A percentile compares a stretch with the other conserved stretches of the same genome.
These are phyloP conservation scores for Tuber calosporum DNA, from an alignment of 495 filamentous ascomycete species.

Conservation along the genomic window DNA sequence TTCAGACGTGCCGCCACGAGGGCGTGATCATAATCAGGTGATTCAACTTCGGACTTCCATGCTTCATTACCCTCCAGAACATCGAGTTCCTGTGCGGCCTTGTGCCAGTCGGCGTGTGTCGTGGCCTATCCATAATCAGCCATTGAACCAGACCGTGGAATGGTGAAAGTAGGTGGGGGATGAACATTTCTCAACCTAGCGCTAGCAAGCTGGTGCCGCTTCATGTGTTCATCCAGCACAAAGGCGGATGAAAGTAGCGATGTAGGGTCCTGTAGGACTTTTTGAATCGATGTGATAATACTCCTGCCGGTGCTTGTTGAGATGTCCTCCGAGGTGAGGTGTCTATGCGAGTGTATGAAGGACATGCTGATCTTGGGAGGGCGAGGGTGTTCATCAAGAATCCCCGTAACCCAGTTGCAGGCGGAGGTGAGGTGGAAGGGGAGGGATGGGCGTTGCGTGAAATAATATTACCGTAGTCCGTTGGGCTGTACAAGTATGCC, in stretches of 20 bases:
- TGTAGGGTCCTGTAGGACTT: constrained; percentile 23
- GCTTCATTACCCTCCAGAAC: constrained; percentile 67
- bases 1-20: constrained; percentile 62
- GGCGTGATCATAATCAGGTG: constrained; percentile 60
- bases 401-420: neutral
- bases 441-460: neutral
- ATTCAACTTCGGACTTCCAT: constrained; percentile 68
- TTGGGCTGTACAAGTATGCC: neutral
- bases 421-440: neutral
- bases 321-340: neutral
- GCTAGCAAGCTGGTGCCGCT: constrained; percentile 29
- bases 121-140: constrained; percentile 48
- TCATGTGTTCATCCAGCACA: constrained; percentile 24
- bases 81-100: constrained; percentile 70
- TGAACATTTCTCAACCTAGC: constrained; percentile 29
- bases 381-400: neutral
- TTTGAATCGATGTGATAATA: constrained; percentile 22
- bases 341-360: neutral
- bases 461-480: neutral
- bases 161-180: neutral
- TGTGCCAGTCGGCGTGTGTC: constrained; percentile 58
- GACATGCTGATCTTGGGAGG: neutral
- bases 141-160: constrained; percentile 20
- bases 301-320: constrained; percentile 14
- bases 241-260: constrained; percentile 20